These are phyloP conservation scores for Gaillardinia entomophila DNA, from an alignment of 805 yeast species.

Conservation along the genomic window DNA sequence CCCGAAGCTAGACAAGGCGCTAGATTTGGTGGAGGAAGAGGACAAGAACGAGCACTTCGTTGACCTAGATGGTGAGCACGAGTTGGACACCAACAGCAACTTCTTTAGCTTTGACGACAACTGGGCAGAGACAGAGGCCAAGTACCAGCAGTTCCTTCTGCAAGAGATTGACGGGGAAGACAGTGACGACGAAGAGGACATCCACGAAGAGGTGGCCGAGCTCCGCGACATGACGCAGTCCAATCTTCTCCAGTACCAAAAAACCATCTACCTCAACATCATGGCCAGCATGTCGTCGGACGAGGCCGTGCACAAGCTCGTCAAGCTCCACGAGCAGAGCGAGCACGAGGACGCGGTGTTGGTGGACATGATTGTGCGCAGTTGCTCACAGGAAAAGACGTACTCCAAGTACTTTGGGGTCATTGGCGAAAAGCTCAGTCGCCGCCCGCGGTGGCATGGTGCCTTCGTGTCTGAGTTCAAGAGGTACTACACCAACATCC, in stretches of 20 bases:
- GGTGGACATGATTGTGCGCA: conserved; percentile 68
- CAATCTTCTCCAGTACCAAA: conserved; percentile 59
- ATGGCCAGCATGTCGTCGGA: conserved; percentile 90
- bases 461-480: conserved; percentile 50
- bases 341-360: conserved; percentile 43
- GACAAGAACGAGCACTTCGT: conserved; percentile 54
- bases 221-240: conserved; percentile 68
- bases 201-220: conserved; percentile 8
- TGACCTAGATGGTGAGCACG: conserved; percentile 47
- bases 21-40: conserved; percentile 61
- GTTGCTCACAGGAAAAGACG: conserved; percentile 80
- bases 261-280: conserved; percentile 71
- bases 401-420: conserved; percentile 83
- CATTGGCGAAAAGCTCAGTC: conserved; percentile 60
- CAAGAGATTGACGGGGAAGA: conserved; percentile 40
- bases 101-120: conserved; percentile 46
- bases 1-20: conserved; percentile 28
- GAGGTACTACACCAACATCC: conserved; percentile 51
- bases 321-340: conserved; percentile 35
- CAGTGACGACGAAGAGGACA: conserved; percentile 8
- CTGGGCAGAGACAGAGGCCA: conserved; percentile 44
- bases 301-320: conserved; percentile 85
- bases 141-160: conserved; percentile 35
- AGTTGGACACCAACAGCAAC: conserved; percentile 26
- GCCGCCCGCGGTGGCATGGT: conserved; percentile 49